Evolutionary conservation across 2,329 filamentous ascomycete species (phyloP), one percentile per base, ranked within the genome.

Genomic region (Fusarium euwallaceae): DNA sequence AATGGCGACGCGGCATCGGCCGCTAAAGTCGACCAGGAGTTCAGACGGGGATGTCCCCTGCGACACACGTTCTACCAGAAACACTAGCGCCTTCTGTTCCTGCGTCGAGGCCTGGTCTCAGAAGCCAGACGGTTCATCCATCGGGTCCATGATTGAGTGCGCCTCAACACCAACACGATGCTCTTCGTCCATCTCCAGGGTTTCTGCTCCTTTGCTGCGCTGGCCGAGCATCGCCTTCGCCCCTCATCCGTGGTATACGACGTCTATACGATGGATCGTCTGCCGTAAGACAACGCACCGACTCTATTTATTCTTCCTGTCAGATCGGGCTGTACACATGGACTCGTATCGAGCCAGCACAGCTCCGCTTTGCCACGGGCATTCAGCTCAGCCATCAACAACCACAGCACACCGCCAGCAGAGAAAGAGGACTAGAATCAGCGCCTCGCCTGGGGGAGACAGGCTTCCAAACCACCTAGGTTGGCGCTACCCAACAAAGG

Each of bases 1-100:
- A 75, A 73, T 75, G 45, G 62, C 11, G 12, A n/a, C n/a, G 51
- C 16, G 27, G 12, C 9, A 9, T 41, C 17, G 20, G 29, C 39
- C 36, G 29, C 64, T 51, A 39, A 64, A 68, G 55, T 39, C 56
- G 45, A 39, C 39, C 64, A 20, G 51, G 41, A 51, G 55, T 39
- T 67, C 36, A 58, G 36, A 24, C 67, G 39, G 27, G 55, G 64
- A 60, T 55, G 61, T 27, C 64, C 61, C 58, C 61, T 66, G 77
- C 62, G 65, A 66, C 64, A 36, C 48, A 62, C 43, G 72, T 69
- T 81, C 73, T 78, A 82, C 69, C 68, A 73, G 80, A 82, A 82
- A 82, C 80, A 76, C 79, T 82, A 82, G 80, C 78, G 78, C 62
- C 37, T 66, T 73, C 53, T 75, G 79, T 81, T 79, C 80, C 80